Percentiles rank a stretch among this genome's conserved stretches.
Evolutionary conservation across 495 filamentous ascomycete species (phyloP).

Genomic region (Daldinia vernicosa): DNA sequence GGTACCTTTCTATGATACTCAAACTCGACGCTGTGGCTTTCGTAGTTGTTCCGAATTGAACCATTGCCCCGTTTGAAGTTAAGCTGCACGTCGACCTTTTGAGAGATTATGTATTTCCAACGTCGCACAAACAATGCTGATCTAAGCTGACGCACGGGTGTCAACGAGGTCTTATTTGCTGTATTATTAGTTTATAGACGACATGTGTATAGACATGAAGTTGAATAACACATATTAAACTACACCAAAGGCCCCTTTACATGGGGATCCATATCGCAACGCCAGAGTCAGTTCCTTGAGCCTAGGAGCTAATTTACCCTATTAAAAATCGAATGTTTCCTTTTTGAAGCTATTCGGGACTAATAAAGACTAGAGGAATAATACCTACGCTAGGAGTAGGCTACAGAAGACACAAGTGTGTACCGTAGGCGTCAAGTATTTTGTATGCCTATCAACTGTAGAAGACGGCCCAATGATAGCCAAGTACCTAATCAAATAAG

Average conservation of each 20-base stretch:
- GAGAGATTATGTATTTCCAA: not conserved
- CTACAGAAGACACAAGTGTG: not conserved
- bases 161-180: not conserved
- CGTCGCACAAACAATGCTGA: slow-evolving; percentile 1
- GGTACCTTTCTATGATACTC: not conserved
- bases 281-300: too few relatives aligned
- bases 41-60: not conserved
- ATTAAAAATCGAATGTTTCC: not conserved
- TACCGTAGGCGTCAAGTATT: not conserved
- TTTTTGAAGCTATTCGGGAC: not conserved
- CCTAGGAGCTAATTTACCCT: not conserved
- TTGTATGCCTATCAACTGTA: not conserved
- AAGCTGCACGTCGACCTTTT: not conserved
- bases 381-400: not conserved
- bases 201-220: not conserved
- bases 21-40: not conserved
- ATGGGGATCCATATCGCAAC: not conserved
- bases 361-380: not conserved
- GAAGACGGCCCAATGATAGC: not conserved
- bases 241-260: not conserved
- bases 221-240: not conserved
- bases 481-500: too few relatives aligned
- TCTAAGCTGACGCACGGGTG: not conserved
- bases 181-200: not conserved
- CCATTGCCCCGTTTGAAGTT: not conserved